Conservation (phyloP, 1,284 basidiomycete species). For the Malassezia psittaci region DNA sequence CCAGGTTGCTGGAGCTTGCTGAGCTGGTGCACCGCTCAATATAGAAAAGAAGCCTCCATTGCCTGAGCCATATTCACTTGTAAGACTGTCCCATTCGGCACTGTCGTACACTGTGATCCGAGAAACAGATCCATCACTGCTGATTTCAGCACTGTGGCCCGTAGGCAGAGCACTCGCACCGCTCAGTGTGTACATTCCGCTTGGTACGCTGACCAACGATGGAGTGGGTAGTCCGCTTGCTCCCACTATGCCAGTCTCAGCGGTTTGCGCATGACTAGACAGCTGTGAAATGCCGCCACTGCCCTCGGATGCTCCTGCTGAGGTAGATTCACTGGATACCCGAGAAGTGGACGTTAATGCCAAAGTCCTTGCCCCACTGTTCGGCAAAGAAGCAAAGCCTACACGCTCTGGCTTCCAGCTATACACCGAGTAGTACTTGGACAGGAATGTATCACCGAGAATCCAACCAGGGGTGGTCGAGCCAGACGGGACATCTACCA, state of each 20-base stretch:
- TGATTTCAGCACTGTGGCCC: not conserved
- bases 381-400: constrained; percentile 36
- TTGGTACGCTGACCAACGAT: not conserved
- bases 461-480: constrained; percentile 64
- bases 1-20: too few species aligned
- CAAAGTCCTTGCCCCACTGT: constrained; percentile 9
- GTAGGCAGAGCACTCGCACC: not conserved
- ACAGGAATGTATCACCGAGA: constrained; percentile 84
- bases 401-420: constrained; percentile 24
- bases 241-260: not conserved
- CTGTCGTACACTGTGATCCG: not conserved
- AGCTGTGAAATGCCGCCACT: not conserved
- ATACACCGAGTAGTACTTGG: constrained; percentile 49
- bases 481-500: constrained; percentile 4
- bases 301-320: not conserved
- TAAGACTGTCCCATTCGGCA: not conserved
- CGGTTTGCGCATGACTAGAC: not conserved
- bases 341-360: constrained; percentile 1
- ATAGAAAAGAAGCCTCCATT: not conserved
- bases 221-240: constrained; percentile 1
- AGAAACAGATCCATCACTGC: not conserved
- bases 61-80: not conserved
- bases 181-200: not conserved
- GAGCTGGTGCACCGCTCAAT: not conserved
- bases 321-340: not conserved